Evolutionary conservation across 108 stramenopile species (phyloP).

Genomic region (Skeletonema tropicum): DNA sequence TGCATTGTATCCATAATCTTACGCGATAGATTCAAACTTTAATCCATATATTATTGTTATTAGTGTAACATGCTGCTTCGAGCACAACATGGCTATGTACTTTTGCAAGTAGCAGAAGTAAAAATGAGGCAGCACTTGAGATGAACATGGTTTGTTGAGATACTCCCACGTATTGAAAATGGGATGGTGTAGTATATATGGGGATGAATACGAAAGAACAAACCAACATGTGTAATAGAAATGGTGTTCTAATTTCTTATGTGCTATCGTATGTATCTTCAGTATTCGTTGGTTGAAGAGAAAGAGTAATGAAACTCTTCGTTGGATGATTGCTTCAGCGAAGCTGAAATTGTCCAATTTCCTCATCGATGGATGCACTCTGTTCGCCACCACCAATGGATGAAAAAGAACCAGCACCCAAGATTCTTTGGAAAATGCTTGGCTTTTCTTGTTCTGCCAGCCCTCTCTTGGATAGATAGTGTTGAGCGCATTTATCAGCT

Average conservation of each 20-base stretch:
- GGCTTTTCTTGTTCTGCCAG: background rate
- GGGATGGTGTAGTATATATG: no score
- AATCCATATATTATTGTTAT: no score
- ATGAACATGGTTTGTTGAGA: no score
- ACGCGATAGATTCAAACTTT: background rate
- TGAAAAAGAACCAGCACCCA: conserved; percentile 2
- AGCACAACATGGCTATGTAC: no score
- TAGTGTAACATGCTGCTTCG: no score
- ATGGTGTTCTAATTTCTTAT: background rate
- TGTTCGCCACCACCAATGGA: background rate
- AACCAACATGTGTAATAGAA: background rate
- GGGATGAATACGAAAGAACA: background rate
- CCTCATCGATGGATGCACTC: background rate
- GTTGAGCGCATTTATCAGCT: conserved; percentile 72
- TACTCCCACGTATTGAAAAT: no score
- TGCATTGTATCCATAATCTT: background rate
- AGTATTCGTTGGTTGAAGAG: background rate
- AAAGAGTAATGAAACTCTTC: background rate
- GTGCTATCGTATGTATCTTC: background rate
- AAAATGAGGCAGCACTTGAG: no score
- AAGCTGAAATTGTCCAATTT: conserved; percentile 7
- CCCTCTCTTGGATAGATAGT: conserved; percentile 46
- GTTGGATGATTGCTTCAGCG: background rate
- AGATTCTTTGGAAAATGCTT: conserved; percentile 10
- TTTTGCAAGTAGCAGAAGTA: no score